Base-by-base conservation (phyloP, 495 filamentous ascomycete genomes). In the Margaritispora aquatica region DNA sequence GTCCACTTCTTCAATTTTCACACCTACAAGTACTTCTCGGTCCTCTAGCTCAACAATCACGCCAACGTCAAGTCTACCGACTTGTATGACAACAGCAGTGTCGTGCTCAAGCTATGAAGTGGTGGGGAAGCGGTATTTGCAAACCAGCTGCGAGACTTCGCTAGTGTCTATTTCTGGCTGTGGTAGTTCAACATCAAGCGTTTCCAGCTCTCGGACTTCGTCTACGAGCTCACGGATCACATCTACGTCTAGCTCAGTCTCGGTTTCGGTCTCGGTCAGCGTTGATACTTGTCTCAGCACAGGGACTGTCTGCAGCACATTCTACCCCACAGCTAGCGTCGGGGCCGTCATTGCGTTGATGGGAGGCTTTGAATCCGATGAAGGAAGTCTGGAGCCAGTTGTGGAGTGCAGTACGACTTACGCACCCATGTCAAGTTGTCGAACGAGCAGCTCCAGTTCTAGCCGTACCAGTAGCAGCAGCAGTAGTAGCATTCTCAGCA, bases 81-180 rank as follows among this genome's bases (percentile, higher is more conserved):
- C 22, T 19, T 52, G 50, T 17, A 29, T 52, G 24, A 41, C 52
- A 38, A 41, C 52, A 19, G 19, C 52, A 19, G 52, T 54, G 13
- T 54, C 52, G 1, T 54, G 52, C 22, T 36, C 26, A 4, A 41
- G n/a, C 7, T 36, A 11, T 34, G 3, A 54, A 54, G 19, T 38
- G 1, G 8, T 54, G 2, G 29, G 31, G 27, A 44, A n/a, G 11
- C 38, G 4, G 19, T 34, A n/a, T 44, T 8, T n/a, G 38, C 10
- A 8, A 2, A n/a, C 38, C 15, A 44, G 38, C 17, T 54, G 52
- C 21, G 29, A 27, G 15, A 54, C 52, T 19, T 54, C 52, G 21
- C 31, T 38, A 20, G 9, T 41, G 15, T 23, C 56, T 5, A 58
- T 52, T 58, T 21, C 56, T 51, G 56, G 56, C 0, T 58, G 56